These are phyloP conservation scores for Boehmeria nivea DNA, from an alignment of 306 rosid species.

Conservation along the genomic window DNA sequence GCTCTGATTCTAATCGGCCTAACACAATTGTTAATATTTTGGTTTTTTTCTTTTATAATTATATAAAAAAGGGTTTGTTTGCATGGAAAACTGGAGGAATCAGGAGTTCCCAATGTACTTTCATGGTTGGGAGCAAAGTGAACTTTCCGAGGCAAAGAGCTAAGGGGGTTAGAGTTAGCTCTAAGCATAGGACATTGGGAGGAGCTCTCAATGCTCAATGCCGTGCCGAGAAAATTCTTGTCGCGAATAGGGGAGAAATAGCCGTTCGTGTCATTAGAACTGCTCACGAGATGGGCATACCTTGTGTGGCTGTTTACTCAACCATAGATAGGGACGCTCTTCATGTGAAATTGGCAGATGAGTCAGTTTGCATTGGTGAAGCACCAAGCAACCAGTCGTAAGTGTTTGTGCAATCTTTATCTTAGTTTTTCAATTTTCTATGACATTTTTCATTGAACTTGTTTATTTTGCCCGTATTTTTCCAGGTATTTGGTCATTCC, in stretches of 20 bases:
- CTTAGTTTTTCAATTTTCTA: neutral
- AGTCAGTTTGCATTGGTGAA: slow-evolving; percentile 94
- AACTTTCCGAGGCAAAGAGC: slow-evolving; percentile 47
- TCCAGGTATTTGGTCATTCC: slow-evolving; percentile 75
- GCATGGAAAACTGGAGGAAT: slow-evolving; percentile 40
- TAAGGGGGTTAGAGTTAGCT: slow-evolving; percentile 24
- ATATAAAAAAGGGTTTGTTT: slow-evolving; percentile 52
- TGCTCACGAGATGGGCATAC: slow-evolving; percentile 95
- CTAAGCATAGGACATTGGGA: slow-evolving; percentile 28
- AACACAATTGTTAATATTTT: neutral
- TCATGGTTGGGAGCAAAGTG: slow-evolving; percentile 48
- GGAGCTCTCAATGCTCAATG: slow-evolving; percentile 51
- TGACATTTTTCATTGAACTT: neutral
- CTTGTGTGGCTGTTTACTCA: slow-evolving; percentile 97
- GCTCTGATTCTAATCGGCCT: neutral
- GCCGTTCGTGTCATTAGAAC: slow-evolving; percentile 94
- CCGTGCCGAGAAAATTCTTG: slow-evolving; percentile 60
- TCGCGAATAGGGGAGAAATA: slow-evolving; percentile 93
- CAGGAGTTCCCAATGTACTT: slow-evolving; percentile 63
- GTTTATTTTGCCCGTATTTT: slow-evolving; percentile 7
- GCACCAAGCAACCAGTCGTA: slow-evolving; percentile 92
- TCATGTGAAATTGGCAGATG: slow-evolving; percentile 96
- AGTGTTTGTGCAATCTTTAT: slow-evolving; percentile 8
- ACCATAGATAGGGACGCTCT: slow-evolving; percentile 94
- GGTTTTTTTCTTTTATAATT: neutral